These are phyloP conservation scores for Beauveria rudraprayagi DNA, from an alignment of 2,329 filamentous ascomycete species.

Conservation along the genomic window DNA sequence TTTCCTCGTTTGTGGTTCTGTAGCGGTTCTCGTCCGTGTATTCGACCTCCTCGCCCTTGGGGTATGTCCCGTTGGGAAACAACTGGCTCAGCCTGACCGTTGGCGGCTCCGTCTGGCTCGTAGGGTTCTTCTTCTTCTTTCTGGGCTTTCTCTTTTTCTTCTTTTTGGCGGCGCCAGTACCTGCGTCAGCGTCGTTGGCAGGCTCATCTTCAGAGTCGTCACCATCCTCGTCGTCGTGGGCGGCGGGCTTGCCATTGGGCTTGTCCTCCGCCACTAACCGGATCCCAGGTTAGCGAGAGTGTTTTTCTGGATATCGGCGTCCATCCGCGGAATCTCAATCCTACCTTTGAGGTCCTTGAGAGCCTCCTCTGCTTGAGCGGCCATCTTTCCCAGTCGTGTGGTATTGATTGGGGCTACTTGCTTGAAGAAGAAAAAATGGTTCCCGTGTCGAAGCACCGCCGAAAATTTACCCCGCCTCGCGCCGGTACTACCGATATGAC, in stretches of 20 bases:
- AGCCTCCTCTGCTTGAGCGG: constrained; percentile 35
- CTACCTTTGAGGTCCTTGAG: constrained; percentile 36
- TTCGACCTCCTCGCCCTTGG: constrained; percentile 68
- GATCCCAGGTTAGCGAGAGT: background rate
- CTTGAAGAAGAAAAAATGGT: constrained; percentile 7
- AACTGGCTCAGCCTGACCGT: constrained; percentile 63
- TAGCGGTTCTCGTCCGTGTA: constrained; percentile 70
- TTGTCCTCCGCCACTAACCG: constrained; percentile 32
- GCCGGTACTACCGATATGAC: background rate
- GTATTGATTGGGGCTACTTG: constrained; percentile 9
- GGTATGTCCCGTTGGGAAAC: constrained; percentile 65
- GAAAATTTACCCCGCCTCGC: constrained; percentile 11
- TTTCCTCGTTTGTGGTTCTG: constrained; percentile 75
- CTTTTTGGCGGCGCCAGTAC: constrained; percentile 31
- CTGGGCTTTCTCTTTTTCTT: constrained; percentile 76
- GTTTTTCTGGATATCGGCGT: background rate
- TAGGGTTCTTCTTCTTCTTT: constrained; percentile 71
- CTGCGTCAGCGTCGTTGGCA: constrained; percentile 25
- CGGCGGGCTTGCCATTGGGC: constrained; percentile 32
- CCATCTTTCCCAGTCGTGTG: constrained; percentile 27
- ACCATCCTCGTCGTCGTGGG: constrained; percentile 42
- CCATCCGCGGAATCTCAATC: background rate
- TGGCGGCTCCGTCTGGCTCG: constrained; percentile 66
- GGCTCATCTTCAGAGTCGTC: constrained; percentile 43
- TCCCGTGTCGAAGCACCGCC: background rate